phyloP scores from a whole-genome alignment of 441 rosid genomes.

The Adansonia gregorii region DNA sequence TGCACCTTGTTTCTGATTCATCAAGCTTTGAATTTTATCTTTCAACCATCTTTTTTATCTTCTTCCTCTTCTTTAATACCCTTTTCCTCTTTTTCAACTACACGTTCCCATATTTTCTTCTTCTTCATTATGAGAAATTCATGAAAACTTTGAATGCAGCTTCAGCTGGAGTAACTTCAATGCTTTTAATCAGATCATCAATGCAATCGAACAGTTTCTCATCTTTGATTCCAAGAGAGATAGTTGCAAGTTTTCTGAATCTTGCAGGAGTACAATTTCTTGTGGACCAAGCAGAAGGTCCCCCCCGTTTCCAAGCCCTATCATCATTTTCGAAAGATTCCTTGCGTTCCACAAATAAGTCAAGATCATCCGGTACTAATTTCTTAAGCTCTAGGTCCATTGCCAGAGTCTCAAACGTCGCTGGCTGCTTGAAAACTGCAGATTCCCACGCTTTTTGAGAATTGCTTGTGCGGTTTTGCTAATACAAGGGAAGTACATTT shows the following conservation, averaged over 20 bases:
- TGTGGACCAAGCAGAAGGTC: conserved; percentile 47
- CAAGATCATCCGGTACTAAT: conserved; percentile 36
- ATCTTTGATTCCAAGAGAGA: conserved; percentile 43
- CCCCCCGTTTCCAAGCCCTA: conserved; percentile 51
- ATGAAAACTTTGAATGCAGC: background rate
- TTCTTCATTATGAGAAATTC: background rate
- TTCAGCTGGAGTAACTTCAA: conserved; percentile 45
- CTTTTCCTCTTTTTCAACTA: background rate
- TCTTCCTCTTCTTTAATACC: background rate
- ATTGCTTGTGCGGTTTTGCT: conserved; percentile 22
- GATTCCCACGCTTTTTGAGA: conserved; percentile 36
- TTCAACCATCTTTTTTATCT: background rate
- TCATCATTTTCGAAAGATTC: conserved; percentile 40
- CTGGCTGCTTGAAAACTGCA: conserved; percentile 40
- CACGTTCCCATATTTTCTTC: background rate
- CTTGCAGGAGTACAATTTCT: conserved; percentile 32
- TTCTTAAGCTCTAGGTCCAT: conserved; percentile 38
- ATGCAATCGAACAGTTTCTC: conserved; percentile 31
- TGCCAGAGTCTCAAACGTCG: conserved; percentile 44
- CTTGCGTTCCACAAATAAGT: conserved; percentile 34
- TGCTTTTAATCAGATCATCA: conserved; percentile 33
- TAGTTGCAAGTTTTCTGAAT: conserved; percentile 41
- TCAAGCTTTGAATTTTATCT: too few relatives aligned
- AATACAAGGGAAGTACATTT: conserved; percentile 34
- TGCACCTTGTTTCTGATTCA: too few relatives aligned